Evolutionary conservation across 768 basidiomycete genomes (phyloP).

Genomic region (Termitomyces heimii): DNA sequence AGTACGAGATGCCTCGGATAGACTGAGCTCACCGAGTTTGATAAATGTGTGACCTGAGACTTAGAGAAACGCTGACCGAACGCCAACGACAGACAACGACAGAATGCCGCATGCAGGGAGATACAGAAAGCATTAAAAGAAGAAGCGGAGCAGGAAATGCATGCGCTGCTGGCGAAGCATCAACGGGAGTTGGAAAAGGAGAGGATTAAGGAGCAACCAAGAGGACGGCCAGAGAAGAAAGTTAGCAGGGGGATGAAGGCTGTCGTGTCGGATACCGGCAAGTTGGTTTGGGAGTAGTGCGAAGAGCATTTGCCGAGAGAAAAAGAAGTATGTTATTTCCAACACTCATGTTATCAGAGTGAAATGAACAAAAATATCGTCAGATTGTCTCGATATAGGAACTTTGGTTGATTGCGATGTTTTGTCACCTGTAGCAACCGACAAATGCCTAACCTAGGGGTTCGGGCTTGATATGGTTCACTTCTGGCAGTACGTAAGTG

Average conservation of each 20-base stretch:
- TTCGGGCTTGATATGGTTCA: background rate
- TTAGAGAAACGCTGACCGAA: slow-evolving; percentile 53
- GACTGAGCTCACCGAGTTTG: too few species aligned
- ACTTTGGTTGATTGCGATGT: background rate
- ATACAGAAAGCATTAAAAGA: slow-evolving; percentile 47
- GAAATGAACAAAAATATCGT: background rate
- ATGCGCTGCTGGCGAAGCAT: slow-evolving; percentile 49
- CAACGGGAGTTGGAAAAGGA: slow-evolving; percentile 52
- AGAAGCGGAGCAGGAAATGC: slow-evolving; percentile 44
- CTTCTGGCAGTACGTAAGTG: background rate
- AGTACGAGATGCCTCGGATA: too few species aligned
- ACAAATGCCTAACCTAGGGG: background rate
- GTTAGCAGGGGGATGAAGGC: slow-evolving; percentile 59
- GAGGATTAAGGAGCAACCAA: slow-evolving; percentile 40
- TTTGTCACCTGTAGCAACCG: background rate
- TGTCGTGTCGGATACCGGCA: slow-evolving; percentile 46
- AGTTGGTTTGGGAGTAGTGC: slow-evolving; percentile 36
- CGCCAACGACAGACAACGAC: slow-evolving; percentile 63
- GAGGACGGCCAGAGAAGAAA: slow-evolving; percentile 24
- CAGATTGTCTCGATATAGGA: background rate
- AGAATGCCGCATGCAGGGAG: slow-evolving; percentile 57
- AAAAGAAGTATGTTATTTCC: background rate
- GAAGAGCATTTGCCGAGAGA: background rate
- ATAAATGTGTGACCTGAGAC: too few species aligned
- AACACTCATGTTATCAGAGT: background rate